Evolutionary conservation across 192 early-diverging fungal genomes (phyloP).

Genomic region (Dispira parvispora): DNA sequence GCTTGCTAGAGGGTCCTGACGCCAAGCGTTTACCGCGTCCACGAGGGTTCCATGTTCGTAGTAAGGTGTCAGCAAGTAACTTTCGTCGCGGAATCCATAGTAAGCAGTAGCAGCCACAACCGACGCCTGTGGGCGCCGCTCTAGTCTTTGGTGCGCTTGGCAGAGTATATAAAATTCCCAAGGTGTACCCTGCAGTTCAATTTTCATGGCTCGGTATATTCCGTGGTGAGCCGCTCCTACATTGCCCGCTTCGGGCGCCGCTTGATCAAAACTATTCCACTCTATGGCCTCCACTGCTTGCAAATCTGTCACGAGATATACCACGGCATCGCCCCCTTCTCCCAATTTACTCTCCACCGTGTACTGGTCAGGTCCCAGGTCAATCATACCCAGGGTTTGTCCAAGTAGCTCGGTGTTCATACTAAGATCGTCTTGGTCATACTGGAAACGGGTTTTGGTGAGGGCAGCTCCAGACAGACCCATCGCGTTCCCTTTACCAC

Average conservation of each 20-base stretch:
- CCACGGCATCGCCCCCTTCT: conserved; percentile 7
- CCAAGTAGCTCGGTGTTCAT: conserved; percentile 11
- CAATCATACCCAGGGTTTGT: conserved; percentile 6
- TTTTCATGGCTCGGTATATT: conserved; percentile 9
- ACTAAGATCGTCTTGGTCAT: conserved; percentile 6
- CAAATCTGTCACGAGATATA: conserved; percentile 9
- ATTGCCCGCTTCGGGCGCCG: background rate
- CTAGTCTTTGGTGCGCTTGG: background rate
- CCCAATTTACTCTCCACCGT: conserved; percentile 7
- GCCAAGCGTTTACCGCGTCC: conserved; percentile 11
- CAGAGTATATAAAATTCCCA: conserved; percentile 8
- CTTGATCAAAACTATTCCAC: background rate
- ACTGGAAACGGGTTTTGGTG: background rate
- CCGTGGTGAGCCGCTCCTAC: background rate
- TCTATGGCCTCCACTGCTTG: conserved; percentile 10
- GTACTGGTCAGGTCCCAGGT: conserved; percentile 9
- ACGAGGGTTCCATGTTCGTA: conserved; percentile 5
- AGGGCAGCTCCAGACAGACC: background rate
- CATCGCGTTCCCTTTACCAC: background rate
- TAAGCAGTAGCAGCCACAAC: background rate
- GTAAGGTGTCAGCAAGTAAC: conserved; percentile 10
- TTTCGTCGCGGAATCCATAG: conserved; percentile 10
- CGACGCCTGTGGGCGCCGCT: background rate
- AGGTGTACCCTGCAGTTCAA: conserved; percentile 1
- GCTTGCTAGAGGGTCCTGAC: background rate